Percentiles rank a stretch among this genome's conserved stretches.
Evolutionary conservation across 257 asterid genomes (phyloP).

Genomic region (Nicotiana sylvestris): DNA sequence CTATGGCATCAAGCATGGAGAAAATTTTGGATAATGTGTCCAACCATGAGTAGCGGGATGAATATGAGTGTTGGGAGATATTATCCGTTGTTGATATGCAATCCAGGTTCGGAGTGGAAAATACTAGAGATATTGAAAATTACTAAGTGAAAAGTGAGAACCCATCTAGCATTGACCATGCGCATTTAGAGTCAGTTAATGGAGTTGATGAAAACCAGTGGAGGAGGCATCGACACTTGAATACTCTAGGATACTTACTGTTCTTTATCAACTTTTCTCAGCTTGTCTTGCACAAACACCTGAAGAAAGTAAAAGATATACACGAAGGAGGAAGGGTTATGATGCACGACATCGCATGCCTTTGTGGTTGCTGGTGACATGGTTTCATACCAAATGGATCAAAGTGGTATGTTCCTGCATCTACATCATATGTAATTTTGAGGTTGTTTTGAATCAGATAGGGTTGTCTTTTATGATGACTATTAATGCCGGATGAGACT

Average conservation of each 20-base stretch:
- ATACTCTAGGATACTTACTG: constrained; percentile 57
- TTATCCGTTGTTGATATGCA: constrained; percentile 36
- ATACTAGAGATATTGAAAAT: constrained; percentile 17
- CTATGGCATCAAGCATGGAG: constrained; percentile 70
- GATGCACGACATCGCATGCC: constrained; percentile 87
- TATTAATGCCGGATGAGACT: too few species aligned
- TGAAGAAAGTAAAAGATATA: constrained; percentile 40
- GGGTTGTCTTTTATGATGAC: neutral
- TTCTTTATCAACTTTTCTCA: constrained; percentile 71
- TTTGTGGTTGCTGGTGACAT: constrained; percentile 71
- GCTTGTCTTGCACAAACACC: constrained; percentile 70
- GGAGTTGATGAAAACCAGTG: constrained; percentile 49
- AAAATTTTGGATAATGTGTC: constrained; percentile 35
- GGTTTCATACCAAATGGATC: constrained; percentile 80
- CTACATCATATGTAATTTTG: neutral
- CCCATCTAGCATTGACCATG: constrained; percentile 35
- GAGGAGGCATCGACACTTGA: constrained; percentile 57
- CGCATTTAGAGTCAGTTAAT: constrained; percentile 23
- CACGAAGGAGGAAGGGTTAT: constrained; percentile 57
- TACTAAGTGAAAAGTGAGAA: constrained; percentile 30
- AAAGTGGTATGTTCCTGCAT: constrained; percentile 49
- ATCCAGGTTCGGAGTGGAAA: constrained; percentile 27
- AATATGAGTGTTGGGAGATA: constrained; percentile 63
- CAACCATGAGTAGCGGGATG: constrained; percentile 61
- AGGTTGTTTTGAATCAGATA: neutral